Evolutionary conservation across 257 asterid genomes (phyloP).

Genomic region (Solanum neorickii): DNA sequence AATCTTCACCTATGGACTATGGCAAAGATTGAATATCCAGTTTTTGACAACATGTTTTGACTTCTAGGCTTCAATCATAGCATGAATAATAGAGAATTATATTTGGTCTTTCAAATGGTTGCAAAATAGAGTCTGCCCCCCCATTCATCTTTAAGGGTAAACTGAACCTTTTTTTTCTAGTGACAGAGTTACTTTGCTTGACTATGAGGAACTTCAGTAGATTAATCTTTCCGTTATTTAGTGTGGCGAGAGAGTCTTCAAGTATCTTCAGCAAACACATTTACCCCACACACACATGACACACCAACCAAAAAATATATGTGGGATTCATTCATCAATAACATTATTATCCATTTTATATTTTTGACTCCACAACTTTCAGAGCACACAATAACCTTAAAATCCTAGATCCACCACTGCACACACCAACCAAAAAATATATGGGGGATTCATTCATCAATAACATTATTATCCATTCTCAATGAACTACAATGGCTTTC

Average conservation of each 20-base stretch:
- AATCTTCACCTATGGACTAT: background rate
- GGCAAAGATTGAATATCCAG: background rate
- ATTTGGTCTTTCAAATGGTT: background rate
- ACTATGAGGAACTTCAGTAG: background rate
- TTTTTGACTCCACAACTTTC: no score
- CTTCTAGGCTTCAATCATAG: background rate
- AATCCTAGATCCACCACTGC: no score
- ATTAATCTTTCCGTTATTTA: background rate
- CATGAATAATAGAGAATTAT: background rate
- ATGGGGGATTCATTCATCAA: background rate
- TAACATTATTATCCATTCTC: background rate
- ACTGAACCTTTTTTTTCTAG: background rate
- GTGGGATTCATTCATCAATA: background rate
- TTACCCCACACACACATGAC: background rate
- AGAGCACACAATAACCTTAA: no score
- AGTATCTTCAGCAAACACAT: background rate
- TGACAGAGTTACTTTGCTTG: background rate
- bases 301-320: background rate
- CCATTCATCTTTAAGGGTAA: background rate
- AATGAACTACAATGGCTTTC: background rate
- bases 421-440: background rate
- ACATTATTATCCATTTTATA: background rate
- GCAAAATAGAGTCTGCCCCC: background rate
- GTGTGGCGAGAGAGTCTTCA: background rate
- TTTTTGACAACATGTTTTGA: background rate